Conservation (phyloP, 331 rosid species). For the Rosa hybrid region DNA sequence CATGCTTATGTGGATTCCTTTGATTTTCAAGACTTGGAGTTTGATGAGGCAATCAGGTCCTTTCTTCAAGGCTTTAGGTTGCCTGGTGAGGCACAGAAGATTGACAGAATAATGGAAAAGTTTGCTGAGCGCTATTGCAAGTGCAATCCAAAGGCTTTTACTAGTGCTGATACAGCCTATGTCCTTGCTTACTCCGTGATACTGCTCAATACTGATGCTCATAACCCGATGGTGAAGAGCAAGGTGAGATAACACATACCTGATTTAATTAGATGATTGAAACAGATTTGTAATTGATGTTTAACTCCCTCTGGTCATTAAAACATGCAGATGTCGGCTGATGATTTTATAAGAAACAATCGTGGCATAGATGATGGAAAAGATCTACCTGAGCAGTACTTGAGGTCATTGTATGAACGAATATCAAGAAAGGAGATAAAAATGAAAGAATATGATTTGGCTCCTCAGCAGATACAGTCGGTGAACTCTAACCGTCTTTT, state of each 20-base stretch:
- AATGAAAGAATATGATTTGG: slow-evolving; percentile 84
- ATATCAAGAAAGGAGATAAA: slow-evolving; percentile 92
- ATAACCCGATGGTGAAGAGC: slow-evolving; percentile 91
- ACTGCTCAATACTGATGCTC: slow-evolving; percentile 97
- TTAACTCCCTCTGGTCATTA: slow-evolving; percentile 7
- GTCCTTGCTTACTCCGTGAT: slow-evolving; percentile 98
- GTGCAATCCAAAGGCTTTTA: slow-evolving; percentile 87
- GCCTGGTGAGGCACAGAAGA: slow-evolving; percentile 99
- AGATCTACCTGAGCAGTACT: slow-evolving; percentile 86
- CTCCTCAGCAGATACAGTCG: slow-evolving; percentile 77
- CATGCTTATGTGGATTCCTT: slow-evolving; percentile 94
- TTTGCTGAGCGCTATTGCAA: slow-evolving; percentile 96
- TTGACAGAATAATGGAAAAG: slow-evolving; percentile 97
- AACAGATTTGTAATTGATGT: slow-evolving; percentile 19
- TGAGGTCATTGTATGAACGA: slow-evolving; percentile 87
- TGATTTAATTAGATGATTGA: slow-evolving; percentile 17
- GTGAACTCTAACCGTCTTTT: slow-evolving; percentile 74
- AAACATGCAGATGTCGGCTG: slow-evolving; percentile 91
- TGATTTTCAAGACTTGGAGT: slow-evolving; percentile 87
- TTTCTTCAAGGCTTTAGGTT: slow-evolving; percentile 95
- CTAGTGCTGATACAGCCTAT: slow-evolving; percentile 98
- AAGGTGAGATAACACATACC: slow-evolving; percentile 59
- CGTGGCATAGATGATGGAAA: slow-evolving; percentile 99
- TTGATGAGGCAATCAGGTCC: slow-evolving; percentile 93
- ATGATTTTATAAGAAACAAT: slow-evolving; percentile 95